Base-by-base conservation (phyloP, 495 filamentous ascomycete species). In the Elasticomyces elasticus region DNA sequence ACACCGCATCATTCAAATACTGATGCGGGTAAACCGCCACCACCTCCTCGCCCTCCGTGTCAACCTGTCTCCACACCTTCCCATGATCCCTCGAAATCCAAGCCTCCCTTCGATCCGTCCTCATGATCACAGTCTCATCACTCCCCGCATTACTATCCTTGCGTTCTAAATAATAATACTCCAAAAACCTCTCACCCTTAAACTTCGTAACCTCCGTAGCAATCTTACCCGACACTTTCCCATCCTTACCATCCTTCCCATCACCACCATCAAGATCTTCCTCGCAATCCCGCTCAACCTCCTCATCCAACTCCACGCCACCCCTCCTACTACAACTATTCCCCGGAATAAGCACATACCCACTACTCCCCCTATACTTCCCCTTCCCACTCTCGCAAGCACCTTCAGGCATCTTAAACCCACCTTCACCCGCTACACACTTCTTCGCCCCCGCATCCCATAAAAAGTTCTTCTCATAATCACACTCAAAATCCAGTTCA, bases 291-390 rank as follows among this genome's bases (percentile, higher is more conserved):
- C 75, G 72, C 59, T 85, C 76, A 12, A 80, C 72, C 7, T 73
- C 72, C 24, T 81, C 73, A 62, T 85, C 84, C 61, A 81, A 82
- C 17, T 76, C 70, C 9, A 72, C 68, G 25, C 55, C 58, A 31
- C 74, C 73, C 31, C 73, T 71, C 37, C 64, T 72, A 57, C 84
- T 77, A 69, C 92, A 98, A 19, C 75, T 76, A 66, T 98, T 90
- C 2, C 92, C 94, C 10, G 91, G 90, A 49, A 98, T 96, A 63
- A 87, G 77, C 49, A 90, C 80, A 74, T 86, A 98, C 24, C 92
- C 92, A 25, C 91, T 95, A 5, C 82, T 82, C 15, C 85, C 92
- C 71, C 71, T 83, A 66, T 85, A 97, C 12, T 67, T 92, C 25
- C 83, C 83, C 25, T 75, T 71, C 20, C 72, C 72, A 0, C 79